Base-by-base conservation (phyloP, 1,284 basidiomycete genomes). In the Caloboletus firmus region DNA sequence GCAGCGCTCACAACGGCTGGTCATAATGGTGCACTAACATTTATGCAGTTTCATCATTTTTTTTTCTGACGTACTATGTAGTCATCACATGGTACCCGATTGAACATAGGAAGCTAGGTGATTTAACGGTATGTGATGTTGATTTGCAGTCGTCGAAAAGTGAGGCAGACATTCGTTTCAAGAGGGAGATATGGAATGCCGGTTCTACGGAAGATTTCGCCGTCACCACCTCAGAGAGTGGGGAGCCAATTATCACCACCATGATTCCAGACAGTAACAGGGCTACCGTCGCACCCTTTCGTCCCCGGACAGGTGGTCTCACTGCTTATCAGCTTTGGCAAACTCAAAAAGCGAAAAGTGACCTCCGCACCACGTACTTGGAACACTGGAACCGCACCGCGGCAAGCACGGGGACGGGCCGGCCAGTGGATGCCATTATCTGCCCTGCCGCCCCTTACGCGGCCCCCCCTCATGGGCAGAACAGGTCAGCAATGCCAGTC, bases 351-450 rank as follows among this genome's bases (percentile, higher is more conserved):
- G 68, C 68, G 48, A 79, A 72, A 56, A 70, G 65, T 4, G 71
- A 73, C 32, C 47, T 83, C 15, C 72, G 83, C 20, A 74, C 79
- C 58, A 71, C 68, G 30, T 79, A 85, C 59, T 69, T 85, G 22
- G 76, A 80, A 48, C 75, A 79, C 49, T 88, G 85, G 86, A 74
- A 82, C 50, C 72, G 71, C 4, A 85, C 83, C 0, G 60, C 59
- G 11, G 58, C 55, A 1, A 51, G 59, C 13, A 87, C 84, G 0
- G 78, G 77, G 2, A 87, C 85, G 1, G 83, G 82, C 0, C 72
- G 86, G 9, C 83, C 85, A 2, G 74, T 87, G 22, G 85, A 89
- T 57, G 83, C 82, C 0, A 77, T 89, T 44, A 80, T 89, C 35
- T 71, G 73, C 15, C 84, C 84, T 20, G 75, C 75, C 1, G 79